Evolutionary conservation across 2,329 filamentous ascomycete genomes (phyloP).

Genomic region (Furcasterigmium sp.): DNA sequence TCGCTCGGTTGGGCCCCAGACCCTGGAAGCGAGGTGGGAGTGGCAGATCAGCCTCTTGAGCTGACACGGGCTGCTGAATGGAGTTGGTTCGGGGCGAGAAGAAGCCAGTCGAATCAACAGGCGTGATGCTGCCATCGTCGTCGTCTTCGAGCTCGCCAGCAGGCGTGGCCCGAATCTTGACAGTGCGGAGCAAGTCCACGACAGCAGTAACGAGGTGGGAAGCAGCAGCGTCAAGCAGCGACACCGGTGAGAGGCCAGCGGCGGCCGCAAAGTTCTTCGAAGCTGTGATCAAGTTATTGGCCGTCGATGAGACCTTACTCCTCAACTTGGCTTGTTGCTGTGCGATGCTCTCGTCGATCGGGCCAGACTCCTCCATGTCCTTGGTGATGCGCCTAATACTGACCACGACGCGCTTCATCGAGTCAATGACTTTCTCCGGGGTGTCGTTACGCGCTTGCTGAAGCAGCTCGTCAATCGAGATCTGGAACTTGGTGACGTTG

Average conservation of each 20-base stretch:
- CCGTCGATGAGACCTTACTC: slow-evolving; percentile 80
- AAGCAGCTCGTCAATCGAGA: slow-evolving; percentile 86
- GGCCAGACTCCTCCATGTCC: slow-evolving; percentile 61
- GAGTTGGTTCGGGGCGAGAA: slow-evolving; percentile 53
- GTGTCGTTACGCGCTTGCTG: slow-evolving; percentile 69
- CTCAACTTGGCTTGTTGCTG: slow-evolving; percentile 67
- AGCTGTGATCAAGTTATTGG: slow-evolving; percentile 92
- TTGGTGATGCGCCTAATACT: slow-evolving; percentile 80
- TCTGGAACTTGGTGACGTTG: slow-evolving; percentile 91
- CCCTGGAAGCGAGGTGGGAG: slow-evolving; percentile 54
- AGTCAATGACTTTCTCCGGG: slow-evolving; percentile 69
- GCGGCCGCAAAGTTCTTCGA: slow-evolving; percentile 85
- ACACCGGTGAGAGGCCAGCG: slow-evolving; percentile 85
- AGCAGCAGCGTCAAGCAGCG: slow-evolving; percentile 85
- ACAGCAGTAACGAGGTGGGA: slow-evolving; percentile 83
- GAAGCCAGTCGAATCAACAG: slow-evolving; percentile 63
- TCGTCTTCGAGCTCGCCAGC: slow-evolving; percentile 72
- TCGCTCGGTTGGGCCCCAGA: slow-evolving; percentile 49
- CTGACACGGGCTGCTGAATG: slow-evolving; percentile 20
- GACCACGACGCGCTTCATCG: slow-evolving; percentile 81
- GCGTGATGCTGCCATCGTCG: slow-evolving; percentile 61
- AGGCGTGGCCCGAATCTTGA: slow-evolving; percentile 77
- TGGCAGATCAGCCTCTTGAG: slow-evolving; percentile 31
- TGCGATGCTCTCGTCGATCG: slow-evolving; percentile 46
- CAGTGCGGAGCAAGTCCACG: slow-evolving; percentile 76